Percentiles rank a stretch among this genome's conserved stretches.
phyloP scores from a whole-genome alignment of 768 basidiomycete species.

The Imleria badia region DNA sequence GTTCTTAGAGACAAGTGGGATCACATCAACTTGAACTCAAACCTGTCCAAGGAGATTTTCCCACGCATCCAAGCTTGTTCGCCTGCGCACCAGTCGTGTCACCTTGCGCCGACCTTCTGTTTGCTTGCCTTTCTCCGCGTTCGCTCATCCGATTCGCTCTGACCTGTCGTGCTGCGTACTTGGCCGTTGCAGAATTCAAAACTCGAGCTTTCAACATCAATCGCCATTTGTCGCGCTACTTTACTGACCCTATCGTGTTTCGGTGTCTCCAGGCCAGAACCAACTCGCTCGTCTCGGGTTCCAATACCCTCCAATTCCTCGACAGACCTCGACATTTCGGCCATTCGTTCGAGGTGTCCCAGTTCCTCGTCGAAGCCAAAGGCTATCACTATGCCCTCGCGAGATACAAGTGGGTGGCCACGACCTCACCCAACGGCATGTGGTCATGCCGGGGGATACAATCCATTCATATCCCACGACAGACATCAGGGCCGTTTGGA shows the following conservation, averaged over 20 bases:
- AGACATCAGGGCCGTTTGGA: constrained; percentile 16
- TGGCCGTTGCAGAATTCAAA: constrained; percentile 22
- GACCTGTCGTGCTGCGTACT: constrained; percentile 20
- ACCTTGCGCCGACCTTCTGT: constrained; percentile 22
- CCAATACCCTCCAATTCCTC: constrained; percentile 52
- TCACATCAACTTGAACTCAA: no score
- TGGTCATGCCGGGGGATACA: no score
- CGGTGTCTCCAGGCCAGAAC: constrained; percentile 44
- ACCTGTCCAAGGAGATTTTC: no score
- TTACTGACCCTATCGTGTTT: constrained; percentile 37
- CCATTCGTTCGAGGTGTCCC: constrained; percentile 30
- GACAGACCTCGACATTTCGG: constrained; percentile 51
- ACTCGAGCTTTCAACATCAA: constrained; percentile 36
- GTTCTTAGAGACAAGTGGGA: no score
- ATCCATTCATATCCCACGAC: not conserved
- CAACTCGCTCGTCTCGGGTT: constrained; percentile 53
- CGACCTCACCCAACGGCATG: constrained; percentile 19
- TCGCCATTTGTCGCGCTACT: constrained; percentile 36
- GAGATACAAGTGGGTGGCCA: constrained; percentile 20
- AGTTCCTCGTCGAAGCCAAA: constrained; percentile 32
- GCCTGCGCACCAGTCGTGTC: constrained; percentile 16
- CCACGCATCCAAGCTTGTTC: constrained; percentile 10
- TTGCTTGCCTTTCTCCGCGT: constrained; percentile 21
- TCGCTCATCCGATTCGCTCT: constrained; percentile 24
- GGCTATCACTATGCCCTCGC: constrained; percentile 26